Conservation (phyloP, 169 alveolate genomes). For the Plasmodium billcollinsi region DNA sequence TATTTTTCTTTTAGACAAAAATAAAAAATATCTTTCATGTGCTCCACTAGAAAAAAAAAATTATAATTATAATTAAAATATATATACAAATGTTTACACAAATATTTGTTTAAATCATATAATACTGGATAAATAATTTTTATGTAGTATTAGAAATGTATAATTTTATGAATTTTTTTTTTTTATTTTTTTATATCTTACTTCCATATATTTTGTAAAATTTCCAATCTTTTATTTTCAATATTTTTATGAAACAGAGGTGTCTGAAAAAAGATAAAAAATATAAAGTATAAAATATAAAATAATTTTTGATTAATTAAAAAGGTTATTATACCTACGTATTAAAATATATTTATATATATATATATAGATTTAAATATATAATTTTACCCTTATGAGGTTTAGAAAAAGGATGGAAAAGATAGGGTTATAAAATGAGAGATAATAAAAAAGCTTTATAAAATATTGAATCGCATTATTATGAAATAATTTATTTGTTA, state of each 20-base stretch:
- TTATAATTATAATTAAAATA: neutral
- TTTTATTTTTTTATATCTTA: constrained; percentile 4
- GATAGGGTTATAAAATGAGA: constrained; percentile 54
- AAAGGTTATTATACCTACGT: neutral
- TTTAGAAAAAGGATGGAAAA: constrained; percentile 61
- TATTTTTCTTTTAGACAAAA: constrained; percentile 1
- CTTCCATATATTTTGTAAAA: constrained; percentile 67
- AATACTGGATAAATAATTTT: too few species aligned
- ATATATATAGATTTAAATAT: neutral
- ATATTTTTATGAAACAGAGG: constrained; percentile 45
- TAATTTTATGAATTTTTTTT: too few species aligned
- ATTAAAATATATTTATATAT: neutral
- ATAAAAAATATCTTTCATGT: constrained; percentile 35
- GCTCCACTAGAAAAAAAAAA: constrained; percentile 46
- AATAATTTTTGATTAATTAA: neutral
- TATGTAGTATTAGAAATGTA: too few species aligned
- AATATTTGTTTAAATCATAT: too few species aligned
- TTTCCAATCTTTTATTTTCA: constrained; percentile 53
- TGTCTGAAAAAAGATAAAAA: constrained; percentile 25
- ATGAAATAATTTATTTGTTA: constrained; percentile 50
- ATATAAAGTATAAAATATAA: neutral
- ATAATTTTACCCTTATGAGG: constrained; percentile 26
- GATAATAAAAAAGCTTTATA: constrained; percentile 48
- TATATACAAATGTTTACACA: neutral
- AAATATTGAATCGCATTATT: constrained; percentile 69